Conservation (phyloP, 2,329 filamentous ascomycete species). For the Ophiostoma triangulosporum region DNA sequence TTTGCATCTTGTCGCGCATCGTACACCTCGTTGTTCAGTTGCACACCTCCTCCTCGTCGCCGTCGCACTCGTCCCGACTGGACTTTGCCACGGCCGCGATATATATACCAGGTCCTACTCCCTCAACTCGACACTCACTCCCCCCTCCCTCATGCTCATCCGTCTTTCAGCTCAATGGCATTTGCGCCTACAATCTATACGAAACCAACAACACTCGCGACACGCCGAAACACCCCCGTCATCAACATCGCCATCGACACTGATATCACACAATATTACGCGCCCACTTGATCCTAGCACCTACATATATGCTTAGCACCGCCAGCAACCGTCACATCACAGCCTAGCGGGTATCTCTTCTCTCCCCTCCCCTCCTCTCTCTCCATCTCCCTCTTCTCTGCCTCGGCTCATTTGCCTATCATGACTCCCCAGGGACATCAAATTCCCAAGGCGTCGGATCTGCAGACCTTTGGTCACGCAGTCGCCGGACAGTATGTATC, state of each 20-base stretch:
- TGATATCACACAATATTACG: too few species aligned
- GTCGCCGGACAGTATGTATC: conserved; percentile 71
- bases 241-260: too few species aligned
- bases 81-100: neutral
- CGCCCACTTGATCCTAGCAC: too few species aligned
- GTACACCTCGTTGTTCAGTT: neutral
- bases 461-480: conserved; percentile 58
- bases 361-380: neutral
- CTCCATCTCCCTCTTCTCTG: neutral
- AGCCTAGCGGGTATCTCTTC: neutral
- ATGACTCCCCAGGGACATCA: conserved; percentile 24
- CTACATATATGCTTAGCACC: too few species aligned
- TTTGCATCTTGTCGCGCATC: neutral
- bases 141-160: too few species aligned
- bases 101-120: too few species aligned
- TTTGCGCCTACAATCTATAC: too few species aligned
- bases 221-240: too few species aligned
- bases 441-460: conserved; percentile 44
- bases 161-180: too few species aligned
- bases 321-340: too few species aligned
- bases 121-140: too few species aligned
- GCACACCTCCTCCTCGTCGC: neutral
- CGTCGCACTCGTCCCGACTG: neutral
- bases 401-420: conserved; percentile 2
- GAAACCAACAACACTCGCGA: too few species aligned